Conservation (phyloP, 225 moss, liverwort and hornwort species). For the Bryum argenteum region DNA sequence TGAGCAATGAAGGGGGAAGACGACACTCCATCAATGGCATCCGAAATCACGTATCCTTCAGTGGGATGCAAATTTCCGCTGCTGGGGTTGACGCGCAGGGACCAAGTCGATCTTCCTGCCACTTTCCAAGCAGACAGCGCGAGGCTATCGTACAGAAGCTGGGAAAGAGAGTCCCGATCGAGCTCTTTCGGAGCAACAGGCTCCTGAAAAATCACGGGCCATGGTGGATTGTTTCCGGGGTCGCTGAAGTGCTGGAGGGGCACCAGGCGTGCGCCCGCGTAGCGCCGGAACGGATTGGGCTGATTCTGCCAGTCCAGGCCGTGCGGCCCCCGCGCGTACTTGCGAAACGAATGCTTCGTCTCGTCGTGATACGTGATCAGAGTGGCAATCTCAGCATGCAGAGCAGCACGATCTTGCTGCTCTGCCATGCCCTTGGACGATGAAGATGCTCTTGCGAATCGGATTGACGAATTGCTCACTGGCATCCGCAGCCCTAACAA, state of each 20-base stretch:
- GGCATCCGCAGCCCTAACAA: slow-evolving; percentile 35
- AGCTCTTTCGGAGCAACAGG: slow-evolving; percentile 27
- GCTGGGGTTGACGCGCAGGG: slow-evolving; percentile 82
- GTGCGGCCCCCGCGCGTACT: slow-evolving; percentile 68
- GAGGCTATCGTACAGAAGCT: slow-evolving; percentile 72
- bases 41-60: slow-evolving; percentile 77
- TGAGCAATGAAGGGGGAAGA: slow-evolving; percentile 66
- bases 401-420: slow-evolving; percentile 4
- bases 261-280: slow-evolving; percentile 56
- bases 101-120: slow-evolving; percentile 74
- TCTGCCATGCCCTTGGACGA: slow-evolving; percentile 28
- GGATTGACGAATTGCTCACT: slow-evolving; percentile 17
- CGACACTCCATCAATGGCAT: slow-evolving; percentile 62
- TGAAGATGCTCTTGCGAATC: slow-evolving; percentile 9
- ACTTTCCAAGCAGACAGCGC: slow-evolving; percentile 88
- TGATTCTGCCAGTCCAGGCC: slow-evolving; percentile 83
- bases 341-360: slow-evolving; percentile 70
- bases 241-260: slow-evolving; percentile 53
- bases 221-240: slow-evolving; percentile 26
- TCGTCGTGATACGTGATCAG: slow-evolving; percentile 69
- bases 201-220: slow-evolving; percentile 50
- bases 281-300: slow-evolving; percentile 80
- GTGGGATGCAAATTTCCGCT: slow-evolving; percentile 90
- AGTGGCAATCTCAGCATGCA: slow-evolving; percentile 33
- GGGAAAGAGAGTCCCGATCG: slow-evolving; percentile 48